Percentiles rank a stretch among this genome's conserved stretches.
phyloP scores from a whole-genome alignment of 1,139 yeast species.

The Yamadazyma diddensiae region DNA sequence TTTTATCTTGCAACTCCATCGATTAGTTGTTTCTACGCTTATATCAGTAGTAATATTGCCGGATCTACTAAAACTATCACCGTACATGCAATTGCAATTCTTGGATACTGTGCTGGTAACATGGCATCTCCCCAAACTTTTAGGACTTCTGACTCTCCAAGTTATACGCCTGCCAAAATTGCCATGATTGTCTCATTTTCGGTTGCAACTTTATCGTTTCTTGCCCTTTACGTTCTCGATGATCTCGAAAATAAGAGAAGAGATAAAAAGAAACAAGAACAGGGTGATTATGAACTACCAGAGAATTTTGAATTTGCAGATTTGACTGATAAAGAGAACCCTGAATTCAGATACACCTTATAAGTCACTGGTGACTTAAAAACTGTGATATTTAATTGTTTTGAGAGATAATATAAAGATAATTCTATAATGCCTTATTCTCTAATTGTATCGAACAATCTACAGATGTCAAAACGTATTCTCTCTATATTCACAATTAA shows the following conservation, averaged over 20 bases:
- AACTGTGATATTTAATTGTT: too few relatives aligned
- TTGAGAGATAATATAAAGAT: too few relatives aligned
- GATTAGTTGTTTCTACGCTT: background rate
- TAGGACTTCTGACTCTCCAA: slow-evolving; percentile 51
- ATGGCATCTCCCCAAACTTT: slow-evolving; percentile 69
- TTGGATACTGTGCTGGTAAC: slow-evolving; percentile 66
- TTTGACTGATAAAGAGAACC: slow-evolving; percentile 64
- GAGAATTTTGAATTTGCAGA: slow-evolving; percentile 54
- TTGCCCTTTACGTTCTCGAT: background rate
- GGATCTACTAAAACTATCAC: slow-evolving; percentile 22
- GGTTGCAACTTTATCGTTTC: slow-evolving; percentile 13
- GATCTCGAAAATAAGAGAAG: slow-evolving; percentile 1
- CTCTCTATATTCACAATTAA: too few relatives aligned
- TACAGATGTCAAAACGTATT: too few relatives aligned
- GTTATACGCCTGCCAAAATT: slow-evolving; percentile 45
- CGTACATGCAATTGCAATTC: slow-evolving; percentile 16
- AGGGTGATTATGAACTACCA: slow-evolving; percentile 5
- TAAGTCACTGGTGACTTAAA: too few relatives aligned
- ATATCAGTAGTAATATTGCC: slow-evolving; percentile 1
- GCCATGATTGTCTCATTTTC: slow-evolving; percentile 28
- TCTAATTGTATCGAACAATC: too few relatives aligned
- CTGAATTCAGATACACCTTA: slow-evolving; percentile 59
- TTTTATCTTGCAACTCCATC: background rate
- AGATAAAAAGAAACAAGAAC: slow-evolving; percentile 7
- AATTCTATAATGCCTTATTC: too few relatives aligned